These are phyloP conservation scores for Circinella minor DNA, from an alignment of 371 early-diverging fungal species.

Conservation along the genomic window DNA sequence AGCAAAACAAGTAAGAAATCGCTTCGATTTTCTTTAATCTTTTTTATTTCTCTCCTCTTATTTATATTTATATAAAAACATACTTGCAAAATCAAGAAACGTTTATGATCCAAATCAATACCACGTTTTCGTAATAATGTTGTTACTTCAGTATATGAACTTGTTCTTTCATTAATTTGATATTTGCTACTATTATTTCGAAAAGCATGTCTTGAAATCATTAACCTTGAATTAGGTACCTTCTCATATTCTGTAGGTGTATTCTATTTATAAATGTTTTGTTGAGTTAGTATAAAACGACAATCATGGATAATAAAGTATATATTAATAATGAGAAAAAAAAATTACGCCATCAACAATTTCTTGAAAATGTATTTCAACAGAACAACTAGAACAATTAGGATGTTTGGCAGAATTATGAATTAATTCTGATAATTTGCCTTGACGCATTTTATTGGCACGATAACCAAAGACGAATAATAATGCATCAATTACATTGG, in stretches of 20 bases:
- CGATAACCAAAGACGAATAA: slow-evolving; percentile 99
- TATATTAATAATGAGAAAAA: neutral
- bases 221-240: slow-evolving; percentile 74
- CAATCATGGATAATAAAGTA: neutral
- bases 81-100: slow-evolving; percentile 97
- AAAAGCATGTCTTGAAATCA: slow-evolving; percentile 84
- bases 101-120: slow-evolving; percentile 98
- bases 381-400: slow-evolving; percentile 78
- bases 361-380: slow-evolving; percentile 96
- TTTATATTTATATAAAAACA: neutral
- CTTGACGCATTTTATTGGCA: slow-evolving; percentile 99
- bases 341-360: slow-evolving; percentile 74
- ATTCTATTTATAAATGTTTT: slow-evolving; percentile 39
- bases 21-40: neutral
- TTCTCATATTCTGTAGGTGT: slow-evolving; percentile 63
- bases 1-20: neutral
- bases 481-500: slow-evolving; percentile 99
- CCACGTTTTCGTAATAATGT: slow-evolving; percentile 87
- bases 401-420: slow-evolving; percentile 89
- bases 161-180: slow-evolving; percentile 74
- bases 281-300: too few relatives aligned
- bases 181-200: slow-evolving; percentile 80
- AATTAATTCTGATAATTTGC: slow-evolving; percentile 94
- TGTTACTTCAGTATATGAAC: slow-evolving; percentile 87
- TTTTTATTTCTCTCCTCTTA: neutral